Conservation (phyloP, 2,329 filamentous ascomycete species). For the Monosporascus sp. region DNA sequence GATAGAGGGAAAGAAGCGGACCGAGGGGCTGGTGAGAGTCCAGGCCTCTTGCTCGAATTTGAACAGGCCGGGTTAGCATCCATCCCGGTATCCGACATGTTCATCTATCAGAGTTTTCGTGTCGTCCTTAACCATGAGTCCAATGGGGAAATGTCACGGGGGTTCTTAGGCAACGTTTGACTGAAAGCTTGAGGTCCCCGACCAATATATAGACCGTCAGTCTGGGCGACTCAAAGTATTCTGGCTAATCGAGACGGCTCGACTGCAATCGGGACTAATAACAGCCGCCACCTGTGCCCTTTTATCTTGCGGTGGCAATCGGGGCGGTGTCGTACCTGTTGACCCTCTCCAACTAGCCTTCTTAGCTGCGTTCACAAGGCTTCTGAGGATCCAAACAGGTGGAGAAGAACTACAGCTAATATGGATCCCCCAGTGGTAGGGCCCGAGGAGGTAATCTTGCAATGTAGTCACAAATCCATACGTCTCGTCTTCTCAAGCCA, state of each 20-base stretch:
- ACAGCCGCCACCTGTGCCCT: no score
- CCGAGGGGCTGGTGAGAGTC: constrained; percentile 24
- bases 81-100: no score
- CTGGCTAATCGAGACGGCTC: no score
- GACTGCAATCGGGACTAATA: no score
- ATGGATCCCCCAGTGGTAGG: background rate
- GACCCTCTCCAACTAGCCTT: background rate
- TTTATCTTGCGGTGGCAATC: background rate
- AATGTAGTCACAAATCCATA: background rate
- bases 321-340: background rate
- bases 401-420: background rate
- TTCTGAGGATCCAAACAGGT: background rate
- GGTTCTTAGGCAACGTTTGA: no score
- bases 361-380: background rate
- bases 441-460: background rate
- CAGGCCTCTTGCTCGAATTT: constrained; percentile 10
- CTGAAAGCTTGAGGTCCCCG: no score
- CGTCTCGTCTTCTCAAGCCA: no score
- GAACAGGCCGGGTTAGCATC: background rate
- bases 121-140: no score
- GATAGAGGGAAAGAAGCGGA: constrained; percentile 37
- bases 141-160: no score
- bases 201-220: no score
- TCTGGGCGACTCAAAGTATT: no score
- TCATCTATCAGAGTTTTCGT: no score